A percentile compares a stretch with the other conserved stretches of the same genome.
These are phyloP conservation scores for Echinosophora koreensis DNA, from an alignment of 306 rosid species.

Conservation along the genomic window DNA sequence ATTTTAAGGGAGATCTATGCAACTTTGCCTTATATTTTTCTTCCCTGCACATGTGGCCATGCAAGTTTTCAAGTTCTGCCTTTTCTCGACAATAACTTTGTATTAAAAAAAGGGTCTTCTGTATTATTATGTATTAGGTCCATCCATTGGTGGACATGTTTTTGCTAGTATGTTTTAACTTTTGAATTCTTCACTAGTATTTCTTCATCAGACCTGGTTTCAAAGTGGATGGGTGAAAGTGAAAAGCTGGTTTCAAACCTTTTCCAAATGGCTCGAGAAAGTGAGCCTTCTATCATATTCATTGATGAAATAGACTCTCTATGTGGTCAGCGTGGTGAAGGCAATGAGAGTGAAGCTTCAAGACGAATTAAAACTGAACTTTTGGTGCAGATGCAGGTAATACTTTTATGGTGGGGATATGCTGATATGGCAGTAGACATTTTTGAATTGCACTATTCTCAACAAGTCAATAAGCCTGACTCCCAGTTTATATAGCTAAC, in stretches of 20 bases:
- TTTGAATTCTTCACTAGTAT: conserved; percentile 60
- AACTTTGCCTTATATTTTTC: not conserved
- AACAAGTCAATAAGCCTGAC: conserved; percentile 8
- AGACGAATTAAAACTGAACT: conserved; percentile 98
- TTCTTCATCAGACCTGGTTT: conserved; percentile 97
- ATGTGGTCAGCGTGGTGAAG: conserved; percentile 98
- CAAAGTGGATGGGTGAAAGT: conserved; percentile 99
- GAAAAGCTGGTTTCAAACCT: conserved; percentile 98
- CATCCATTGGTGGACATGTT: conserved; percentile 31
- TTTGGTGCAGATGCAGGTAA: conserved; percentile 99
- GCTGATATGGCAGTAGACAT: conserved; percentile 30
- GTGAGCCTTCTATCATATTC: conserved; percentile 98
- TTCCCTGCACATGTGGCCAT: conserved; percentile 8
- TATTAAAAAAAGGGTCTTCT: not conserved
- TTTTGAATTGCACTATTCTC: conserved; percentile 31
- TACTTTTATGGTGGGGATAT: conserved; percentile 46
- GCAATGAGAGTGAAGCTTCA: conserved; percentile 99
- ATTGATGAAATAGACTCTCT: conserved; percentile 98
- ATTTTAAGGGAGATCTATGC: too few relatives aligned
- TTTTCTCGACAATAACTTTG: not conserved
- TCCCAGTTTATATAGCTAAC: not conserved
- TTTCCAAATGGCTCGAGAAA: conserved; percentile 99
- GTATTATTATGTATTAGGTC: conserved; percentile 2
- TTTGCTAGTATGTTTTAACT: conserved; percentile 43
- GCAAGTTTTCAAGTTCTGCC: conserved; percentile 18